A percentile compares a stretch with the other conserved stretches of the same genome.
These are phyloP conservation scores for Colletotrichum sp. DNA, from an alignment of 2,329 filamentous ascomycete species.

Conservation along the genomic window DNA sequence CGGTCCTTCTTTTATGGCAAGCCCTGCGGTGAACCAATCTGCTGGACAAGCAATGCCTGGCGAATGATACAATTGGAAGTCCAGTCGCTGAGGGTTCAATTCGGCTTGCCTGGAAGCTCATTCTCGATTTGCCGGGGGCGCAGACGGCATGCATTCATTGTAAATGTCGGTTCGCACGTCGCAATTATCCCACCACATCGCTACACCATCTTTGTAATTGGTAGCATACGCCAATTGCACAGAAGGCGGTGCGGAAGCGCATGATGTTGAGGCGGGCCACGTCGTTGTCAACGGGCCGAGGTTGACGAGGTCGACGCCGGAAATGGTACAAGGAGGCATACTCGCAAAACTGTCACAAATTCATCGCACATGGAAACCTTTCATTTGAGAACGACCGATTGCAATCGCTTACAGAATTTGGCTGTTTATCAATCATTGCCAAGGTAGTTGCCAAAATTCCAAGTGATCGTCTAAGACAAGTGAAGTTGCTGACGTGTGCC, in stretches of 20 bases:
- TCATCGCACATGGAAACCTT: neutral
- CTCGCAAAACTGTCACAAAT: too few species aligned
- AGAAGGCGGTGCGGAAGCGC: neutral
- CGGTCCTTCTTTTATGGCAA: neutral
- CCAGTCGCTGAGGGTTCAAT: neutral
- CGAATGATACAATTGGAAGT: neutral
- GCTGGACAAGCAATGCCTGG: neutral
- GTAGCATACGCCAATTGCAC: neutral
- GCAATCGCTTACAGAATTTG: rapidly evolving
- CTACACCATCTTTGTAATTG: neutral
- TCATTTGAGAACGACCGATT: neutral
- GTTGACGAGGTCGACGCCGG: neutral
- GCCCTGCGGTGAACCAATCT: neutral
- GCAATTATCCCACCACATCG: neutral
- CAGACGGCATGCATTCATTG: neutral
- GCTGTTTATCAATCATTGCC: too few species aligned
- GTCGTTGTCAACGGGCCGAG: neutral
- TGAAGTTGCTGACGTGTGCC: too few species aligned
- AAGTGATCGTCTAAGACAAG: too few species aligned
- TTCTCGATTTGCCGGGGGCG: neutral
- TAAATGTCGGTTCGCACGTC: neutral
- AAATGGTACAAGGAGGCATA: neutral
- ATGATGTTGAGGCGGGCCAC: neutral
- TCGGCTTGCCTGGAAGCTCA: neutral
- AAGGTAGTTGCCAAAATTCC: too few species aligned